Base-by-base conservation (phyloP, 2,329 filamentous ascomycete species). In the Seiridium unicorne region DNA sequence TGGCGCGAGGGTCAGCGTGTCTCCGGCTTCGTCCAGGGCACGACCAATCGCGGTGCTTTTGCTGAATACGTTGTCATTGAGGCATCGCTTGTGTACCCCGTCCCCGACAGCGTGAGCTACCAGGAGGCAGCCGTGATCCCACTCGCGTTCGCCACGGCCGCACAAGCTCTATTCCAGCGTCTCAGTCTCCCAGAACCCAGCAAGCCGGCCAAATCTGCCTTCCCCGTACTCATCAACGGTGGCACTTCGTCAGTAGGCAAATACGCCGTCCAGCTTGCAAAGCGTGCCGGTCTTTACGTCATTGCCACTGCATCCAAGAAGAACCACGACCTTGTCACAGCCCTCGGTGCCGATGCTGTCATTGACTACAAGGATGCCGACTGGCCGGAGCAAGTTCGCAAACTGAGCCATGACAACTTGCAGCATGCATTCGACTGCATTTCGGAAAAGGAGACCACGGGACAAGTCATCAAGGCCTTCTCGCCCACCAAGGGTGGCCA, bases 351-450 rank as follows among this genome's bases (percentile, higher is more conserved):
- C 4, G 69, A 72, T 36, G 67, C 62, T 13, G 64, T 65, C 4
- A 58, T 72, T n/a, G 69, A 72, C 55, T 72, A 72, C 69, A 79
- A 77, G 4, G 75, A 84, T 46, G 70, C 76, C 4, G 73, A 78
- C 35, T 79, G 82, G 72, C 74, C 78, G 13, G 75, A 75, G 4
- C 74, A 85, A 64, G 88, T 92, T 34, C 87, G 88, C 74, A 83
- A 82, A 64, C 69, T 92, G 44, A 87, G 84, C 4, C 87, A 87
- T 0, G 85, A 88, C 64, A 82, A 82, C 1, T 66, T 74, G 6
- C 61, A 66, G 61, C 61, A 71, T 48, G 70, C 69, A 0, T 65
- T 73, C 32, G 72, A 73, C 62, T 69, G 66, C 61, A 66, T 74
- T 32, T 47, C 64, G 1, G 69, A 72, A 60, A 62, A 63, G 18